Percentiles rank a stretch among this genome's conserved stretches.
Evolutionary conservation across 75 land plant species (phyloP).

Genomic region (Cunninghamia lanceolata): DNA sequence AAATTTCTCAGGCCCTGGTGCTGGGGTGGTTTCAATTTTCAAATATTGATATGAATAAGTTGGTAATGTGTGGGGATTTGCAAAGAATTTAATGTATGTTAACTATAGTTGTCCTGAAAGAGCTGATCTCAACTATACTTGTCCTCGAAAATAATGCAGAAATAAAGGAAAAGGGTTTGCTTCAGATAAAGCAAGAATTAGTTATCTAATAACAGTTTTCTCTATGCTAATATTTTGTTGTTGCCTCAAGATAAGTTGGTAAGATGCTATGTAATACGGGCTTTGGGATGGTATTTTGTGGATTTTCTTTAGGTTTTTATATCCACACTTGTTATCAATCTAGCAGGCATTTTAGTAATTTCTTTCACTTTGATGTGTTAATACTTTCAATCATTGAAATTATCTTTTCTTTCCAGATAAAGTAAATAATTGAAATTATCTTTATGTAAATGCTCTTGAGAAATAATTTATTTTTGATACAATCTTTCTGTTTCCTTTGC

Average conservation of each 20-base stretch:
- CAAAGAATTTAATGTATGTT: neutral
- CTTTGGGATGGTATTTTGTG: neutral
- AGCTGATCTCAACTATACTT: neutral
- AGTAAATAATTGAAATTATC: neutral
- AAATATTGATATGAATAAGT: neutral
- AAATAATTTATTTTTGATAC: slow-evolving; percentile 3
- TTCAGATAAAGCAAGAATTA: neutral
- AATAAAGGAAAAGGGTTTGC: neutral
- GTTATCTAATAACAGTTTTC: neutral
- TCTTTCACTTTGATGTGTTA: neutral
- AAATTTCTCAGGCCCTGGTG: neutral
- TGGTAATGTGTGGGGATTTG: neutral
- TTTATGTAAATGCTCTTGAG: neutral
- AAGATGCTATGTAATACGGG: neutral
- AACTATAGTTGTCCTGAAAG: neutral
- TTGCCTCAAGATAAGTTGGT: neutral
- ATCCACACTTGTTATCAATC: neutral
- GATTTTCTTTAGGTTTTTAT: neutral
- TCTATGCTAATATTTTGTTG: neutral
- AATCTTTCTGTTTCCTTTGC: slow-evolving; percentile 15
- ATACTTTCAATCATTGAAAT: neutral
- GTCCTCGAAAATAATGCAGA: neutral
- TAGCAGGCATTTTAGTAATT: neutral
- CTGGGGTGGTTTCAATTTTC: neutral
- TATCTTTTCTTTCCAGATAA: neutral